Evolutionary conservation across 73 alveolate genomes (phyloP).

Genomic region (Paramecium octaurelia): DNA sequence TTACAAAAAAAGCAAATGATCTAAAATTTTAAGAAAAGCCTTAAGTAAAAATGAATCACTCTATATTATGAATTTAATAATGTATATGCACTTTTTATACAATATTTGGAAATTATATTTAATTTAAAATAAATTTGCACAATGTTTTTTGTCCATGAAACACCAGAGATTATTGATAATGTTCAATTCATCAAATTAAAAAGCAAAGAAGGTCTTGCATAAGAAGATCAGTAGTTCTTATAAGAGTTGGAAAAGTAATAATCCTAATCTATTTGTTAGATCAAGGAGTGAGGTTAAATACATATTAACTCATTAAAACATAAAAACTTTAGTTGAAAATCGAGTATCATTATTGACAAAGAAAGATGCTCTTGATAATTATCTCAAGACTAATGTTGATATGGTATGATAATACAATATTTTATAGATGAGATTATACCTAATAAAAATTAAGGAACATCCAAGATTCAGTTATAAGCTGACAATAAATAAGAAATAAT

Average conservation of each 20-base stretch:
- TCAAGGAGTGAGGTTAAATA: background rate
- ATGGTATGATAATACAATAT: background rate
- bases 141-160: constrained; percentile 9
- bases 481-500: background rate
- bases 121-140: background rate
- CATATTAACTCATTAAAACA: background rate
- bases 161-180: background rate
- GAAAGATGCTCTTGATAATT: background rate
- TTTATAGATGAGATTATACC: background rate
- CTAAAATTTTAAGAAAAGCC: background rate
- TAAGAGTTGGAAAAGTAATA: background rate
- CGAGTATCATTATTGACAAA: background rate
- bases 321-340: background rate
- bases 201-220: background rate
- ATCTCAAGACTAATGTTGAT: background rate
- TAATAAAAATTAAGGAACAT: background rate
- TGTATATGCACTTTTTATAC: background rate
- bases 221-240: background rate
- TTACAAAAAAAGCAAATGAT: background rate
- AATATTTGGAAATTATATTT: background rate
- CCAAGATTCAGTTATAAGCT: background rate
- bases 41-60: background rate
- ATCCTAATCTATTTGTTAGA: background rate
- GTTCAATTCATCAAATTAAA: background rate
- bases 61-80: background rate